Base-by-base conservation (phyloP, 1,284 basidiomycete species). In the Singerocomus rubriflavus region DNA sequence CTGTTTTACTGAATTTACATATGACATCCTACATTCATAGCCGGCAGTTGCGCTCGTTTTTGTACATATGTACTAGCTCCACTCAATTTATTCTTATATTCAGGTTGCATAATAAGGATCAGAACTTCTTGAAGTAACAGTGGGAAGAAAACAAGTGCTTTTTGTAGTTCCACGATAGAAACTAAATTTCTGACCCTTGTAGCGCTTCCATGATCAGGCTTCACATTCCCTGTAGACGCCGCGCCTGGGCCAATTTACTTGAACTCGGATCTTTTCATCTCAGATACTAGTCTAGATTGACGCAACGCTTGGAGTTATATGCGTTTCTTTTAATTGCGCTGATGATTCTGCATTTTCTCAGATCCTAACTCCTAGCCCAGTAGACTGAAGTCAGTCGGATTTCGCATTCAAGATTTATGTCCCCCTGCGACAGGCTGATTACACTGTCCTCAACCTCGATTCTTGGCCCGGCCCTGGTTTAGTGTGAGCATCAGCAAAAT, bases 121-220 rank as follows among this genome's bases (percentile, higher is more conserved):
- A n/a, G n/a, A n/a, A n/a, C n/a, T n/a, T n/a, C n/a, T n/a, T n/a
- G n/a, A n/a, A n/a, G n/a, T n/a, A n/a, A n/a, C n/a, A n/a, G n/a
- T n/a, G n/a, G n/a, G n/a, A n/a, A n/a, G n/a, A n/a, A n/a, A n/a
- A n/a, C n/a, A n/a, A n/a, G n/a, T n/a, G n/a, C n/a, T n/a, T n/a
- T n/a, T n/a, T n/a, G n/a, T n/a, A n/a, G n/a, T n/a, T n/a, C n/a
- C n/a, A n/a, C n/a, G n/a, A n/a, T n/a, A n/a, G n/a, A n/a, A n/a
- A n/a, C n/a, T n/a, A n/a, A n/a, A n/a, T n/a, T n/a, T n/a, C n/a
- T n/a, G n/a, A n/a, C n/a, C n/a, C n/a, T 17, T 29, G 12, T 13
- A 86, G 84, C 10, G 76, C 84, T 10, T 73, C 84, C 4, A 83
- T 87, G 7, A 84, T 86, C 48, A 82, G 82, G 6, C 61, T 85